Conservation (phyloP, 345 rosid genomes). For the Corymbia maculata region DNA sequence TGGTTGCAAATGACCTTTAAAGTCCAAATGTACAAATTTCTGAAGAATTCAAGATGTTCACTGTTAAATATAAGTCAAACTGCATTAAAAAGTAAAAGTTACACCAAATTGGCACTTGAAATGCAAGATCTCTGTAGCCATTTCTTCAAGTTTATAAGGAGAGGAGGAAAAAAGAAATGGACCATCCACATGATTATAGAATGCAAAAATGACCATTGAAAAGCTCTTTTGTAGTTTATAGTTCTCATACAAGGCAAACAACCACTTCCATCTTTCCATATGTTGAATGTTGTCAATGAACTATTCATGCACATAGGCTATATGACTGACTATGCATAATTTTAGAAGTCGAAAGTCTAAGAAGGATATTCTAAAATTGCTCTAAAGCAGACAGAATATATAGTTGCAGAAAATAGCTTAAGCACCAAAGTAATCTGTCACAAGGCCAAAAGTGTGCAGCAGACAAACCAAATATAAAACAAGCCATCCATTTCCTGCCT, state of each 20-base stretch:
- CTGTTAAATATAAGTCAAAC: background rate
- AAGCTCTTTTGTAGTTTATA: background rate
- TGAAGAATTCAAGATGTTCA: background rate
- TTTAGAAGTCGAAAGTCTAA: background rate
- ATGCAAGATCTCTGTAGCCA: background rate
- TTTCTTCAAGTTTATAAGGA: background rate
- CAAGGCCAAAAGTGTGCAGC: background rate
- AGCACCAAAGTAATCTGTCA: background rate
- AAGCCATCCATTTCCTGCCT: slow-evolving; percentile 67
- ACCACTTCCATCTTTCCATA: background rate
- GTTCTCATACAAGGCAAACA: background rate
- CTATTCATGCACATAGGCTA: background rate
- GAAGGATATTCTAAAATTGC: background rate
- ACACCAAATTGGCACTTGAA: background rate
- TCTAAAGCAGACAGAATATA: background rate
- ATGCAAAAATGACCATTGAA: background rate
- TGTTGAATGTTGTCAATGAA: background rate
- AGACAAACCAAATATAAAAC: slow-evolving; percentile 76
- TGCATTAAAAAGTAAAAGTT: background rate
- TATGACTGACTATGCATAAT: background rate
- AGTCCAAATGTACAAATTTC: background rate
- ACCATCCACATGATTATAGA: background rate
- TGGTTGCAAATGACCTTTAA: background rate
- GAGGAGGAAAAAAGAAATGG: background rate
- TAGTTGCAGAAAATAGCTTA: background rate